phyloP scores from a whole-genome alignment of 805 yeast species.

The Brettanomyces bruxellensis region DNA sequence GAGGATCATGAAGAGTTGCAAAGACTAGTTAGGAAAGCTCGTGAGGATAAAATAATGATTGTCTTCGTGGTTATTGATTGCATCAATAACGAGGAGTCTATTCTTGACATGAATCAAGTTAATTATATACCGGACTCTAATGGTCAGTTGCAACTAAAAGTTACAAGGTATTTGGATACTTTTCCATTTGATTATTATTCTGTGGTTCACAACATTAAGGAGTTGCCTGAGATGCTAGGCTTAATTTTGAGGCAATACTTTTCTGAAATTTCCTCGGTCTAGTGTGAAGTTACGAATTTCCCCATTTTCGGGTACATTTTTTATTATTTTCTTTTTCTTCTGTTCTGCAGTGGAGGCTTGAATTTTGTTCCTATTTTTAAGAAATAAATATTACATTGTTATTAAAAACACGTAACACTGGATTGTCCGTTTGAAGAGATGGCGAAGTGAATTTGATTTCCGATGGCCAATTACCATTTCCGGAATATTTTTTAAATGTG shows the following conservation, averaged over 20 bases:
- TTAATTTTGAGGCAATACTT: conserved; percentile 88
- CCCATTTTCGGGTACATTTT: too few species aligned
- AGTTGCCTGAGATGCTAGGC: conserved; percentile 86
- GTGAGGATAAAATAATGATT: conserved; percentile 87
- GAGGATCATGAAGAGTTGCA: conserved; percentile 85
- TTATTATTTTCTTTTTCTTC: too few species aligned
- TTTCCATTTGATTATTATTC: conserved; percentile 98
- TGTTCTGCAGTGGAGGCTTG: too few species aligned
- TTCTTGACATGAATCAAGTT: conserved; percentile 92
- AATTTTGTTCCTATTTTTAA: too few species aligned
- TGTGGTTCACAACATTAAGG: conserved; percentile 80
- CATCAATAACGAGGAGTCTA: conserved; percentile 72
- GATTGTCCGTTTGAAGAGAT: too few species aligned
- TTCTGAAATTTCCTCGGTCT: conserved; percentile 38
- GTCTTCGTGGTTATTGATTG: conserved; percentile 95
- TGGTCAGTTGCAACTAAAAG: conserved; percentile 67
- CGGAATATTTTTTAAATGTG: too few species aligned
- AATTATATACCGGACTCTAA: conserved; percentile 59
- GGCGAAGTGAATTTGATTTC: too few species aligned
- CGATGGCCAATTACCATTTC: too few species aligned
- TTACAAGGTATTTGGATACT: conserved; percentile 77
- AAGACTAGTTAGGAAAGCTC: conserved; percentile 79
- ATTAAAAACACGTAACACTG: too few species aligned
- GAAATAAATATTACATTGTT: too few species aligned
- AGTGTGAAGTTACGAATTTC: not conserved